Conservation (phyloP, 441 rosid species). For the Gossypium gossypioides region DNA sequence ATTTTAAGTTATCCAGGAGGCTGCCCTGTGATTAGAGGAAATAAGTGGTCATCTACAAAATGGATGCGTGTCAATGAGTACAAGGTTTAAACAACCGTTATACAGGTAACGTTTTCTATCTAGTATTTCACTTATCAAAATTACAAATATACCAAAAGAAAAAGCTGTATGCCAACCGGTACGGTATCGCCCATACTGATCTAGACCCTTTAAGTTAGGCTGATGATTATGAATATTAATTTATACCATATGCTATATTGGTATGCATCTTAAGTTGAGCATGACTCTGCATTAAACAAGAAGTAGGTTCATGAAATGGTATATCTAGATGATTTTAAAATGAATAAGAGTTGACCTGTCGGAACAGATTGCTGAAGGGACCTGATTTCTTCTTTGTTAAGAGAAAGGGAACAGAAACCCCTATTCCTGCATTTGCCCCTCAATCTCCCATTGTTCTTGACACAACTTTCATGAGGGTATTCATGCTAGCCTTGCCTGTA, state of each 20-base stretch:
- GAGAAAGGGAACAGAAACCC: neutral
- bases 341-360: neutral
- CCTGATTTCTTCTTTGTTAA: neutral
- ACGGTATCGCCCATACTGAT: too few relatives aligned
- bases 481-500: neutral
- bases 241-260: neutral
- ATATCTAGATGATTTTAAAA: neutral
- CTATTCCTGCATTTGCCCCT: neutral
- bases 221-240: neutral
- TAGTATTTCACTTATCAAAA: neutral
- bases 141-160: too few relatives aligned
- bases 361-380: neutral
- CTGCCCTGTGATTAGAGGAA: constrained; percentile 74
- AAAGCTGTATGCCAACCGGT: neutral
- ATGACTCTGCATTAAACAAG: neutral
- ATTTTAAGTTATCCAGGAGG: constrained; percentile 46
- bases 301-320: neutral
- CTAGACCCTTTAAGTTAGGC: neutral
- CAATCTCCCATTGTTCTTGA: neutral
- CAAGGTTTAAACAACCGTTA: constrained; percentile 29
- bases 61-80: constrained; percentile 76
- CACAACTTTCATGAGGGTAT: neutral
- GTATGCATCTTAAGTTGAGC: neutral
- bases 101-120: constrained; percentile 25
- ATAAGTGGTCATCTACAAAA: constrained; percentile 91